Evolutionary conservation across 2,329 filamentous ascomycete genomes (phyloP), one percentile per base, ranked within the genome.

Genomic region (Colletotrichum chlorophyti): DNA sequence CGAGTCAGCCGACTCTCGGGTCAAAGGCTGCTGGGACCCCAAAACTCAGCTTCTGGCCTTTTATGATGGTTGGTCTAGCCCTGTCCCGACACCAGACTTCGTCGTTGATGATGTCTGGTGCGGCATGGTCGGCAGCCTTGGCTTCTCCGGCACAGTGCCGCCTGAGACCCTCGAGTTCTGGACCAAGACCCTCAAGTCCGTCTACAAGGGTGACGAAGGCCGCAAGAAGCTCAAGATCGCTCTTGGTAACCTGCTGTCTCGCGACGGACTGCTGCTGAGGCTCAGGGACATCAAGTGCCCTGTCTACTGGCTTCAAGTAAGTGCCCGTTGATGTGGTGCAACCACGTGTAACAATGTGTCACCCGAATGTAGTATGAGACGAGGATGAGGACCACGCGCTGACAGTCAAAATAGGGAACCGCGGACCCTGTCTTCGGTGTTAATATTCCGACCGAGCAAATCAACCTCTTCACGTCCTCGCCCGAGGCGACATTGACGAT

Each of bases 241-340:
- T 1, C 69, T 77, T 6, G 69, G 73, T 8, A 76, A 73, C 62
- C 69, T 84, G 6, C 46, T 79, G 11, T 76, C 79, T 55, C 68
- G 82, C 31, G 81, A 83, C 50, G 76, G 80, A 1, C 70, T 83
- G 5, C 65, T 80, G 7, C 60, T 73, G n/a, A 71, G 81, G 10
- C 54, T 83, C 32, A 61, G 71, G 17, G 76, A 83, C 59, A 66
- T 84, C 57, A 76, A 70, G 57, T 83, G 80, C 53, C 81, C 81
- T 2, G 78, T 84, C 8, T 74, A 79, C 53, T 83, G 81, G 81
- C 69, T 83, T 14, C 80, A 83, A 66, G 79, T 81, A 60, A 63
- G 72, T 69, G 6, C 34, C 17, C 24, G 38, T 61, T 66, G 31
- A 67, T 37, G 31, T 12, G n/a, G n/a, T n/a, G n/a, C n/a, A n/a